A percentile compares a stretch with the other conserved stretches of the same genome.
Conservation (phyloP, 1,139 yeast genomes). For the Trichomonascaceae sp. region DNA sequence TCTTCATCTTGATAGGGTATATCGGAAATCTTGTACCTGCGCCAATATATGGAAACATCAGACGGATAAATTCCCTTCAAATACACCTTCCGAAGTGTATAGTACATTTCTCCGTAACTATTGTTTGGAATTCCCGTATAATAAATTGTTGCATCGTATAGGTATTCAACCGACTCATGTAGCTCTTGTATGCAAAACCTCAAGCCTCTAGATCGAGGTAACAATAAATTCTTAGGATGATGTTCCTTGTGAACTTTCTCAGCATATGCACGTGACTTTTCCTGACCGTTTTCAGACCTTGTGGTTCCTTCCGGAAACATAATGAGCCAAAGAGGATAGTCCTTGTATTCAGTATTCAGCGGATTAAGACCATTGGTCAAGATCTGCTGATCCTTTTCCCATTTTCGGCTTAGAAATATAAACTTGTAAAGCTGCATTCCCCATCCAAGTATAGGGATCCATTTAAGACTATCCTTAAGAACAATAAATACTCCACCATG, state of each 20-base stretch:
- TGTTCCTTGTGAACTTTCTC: conserved; percentile 39
- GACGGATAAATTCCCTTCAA: conserved; percentile 68
- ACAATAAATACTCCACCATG: conserved; percentile 65
- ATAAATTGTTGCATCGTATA: conserved; percentile 81
- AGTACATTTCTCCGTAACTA: conserved; percentile 74
- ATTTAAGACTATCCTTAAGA: conserved; percentile 69
- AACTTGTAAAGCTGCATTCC: conserved; percentile 82
- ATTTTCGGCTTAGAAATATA: conserved; percentile 74
- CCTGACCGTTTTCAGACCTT: conserved; percentile 58
- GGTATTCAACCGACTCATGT: conserved; percentile 52
- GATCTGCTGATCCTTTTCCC: conserved; percentile 66
- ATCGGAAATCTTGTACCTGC: conserved; percentile 50
- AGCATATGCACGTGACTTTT: conserved; percentile 53
- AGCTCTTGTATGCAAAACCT: conserved; percentile 59
- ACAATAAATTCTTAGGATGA: conserved; percentile 52
- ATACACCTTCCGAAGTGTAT: conserved; percentile 58
- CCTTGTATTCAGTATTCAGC: conserved; percentile 36
- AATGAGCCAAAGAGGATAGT: conserved; percentile 46
- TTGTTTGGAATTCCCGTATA: conserved; percentile 60
- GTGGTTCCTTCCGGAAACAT: conserved; percentile 96
- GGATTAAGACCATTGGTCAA: conserved; percentile 52
- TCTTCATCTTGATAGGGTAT: conserved; percentile 56
- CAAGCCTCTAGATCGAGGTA: conserved; percentile 81
- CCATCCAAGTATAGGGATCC: conserved; percentile 72
- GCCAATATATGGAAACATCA: conserved; percentile 56